phyloP scores from a whole-genome alignment of 805 yeast species.

The Hemisphaericaspora nanyangensis region DNA sequence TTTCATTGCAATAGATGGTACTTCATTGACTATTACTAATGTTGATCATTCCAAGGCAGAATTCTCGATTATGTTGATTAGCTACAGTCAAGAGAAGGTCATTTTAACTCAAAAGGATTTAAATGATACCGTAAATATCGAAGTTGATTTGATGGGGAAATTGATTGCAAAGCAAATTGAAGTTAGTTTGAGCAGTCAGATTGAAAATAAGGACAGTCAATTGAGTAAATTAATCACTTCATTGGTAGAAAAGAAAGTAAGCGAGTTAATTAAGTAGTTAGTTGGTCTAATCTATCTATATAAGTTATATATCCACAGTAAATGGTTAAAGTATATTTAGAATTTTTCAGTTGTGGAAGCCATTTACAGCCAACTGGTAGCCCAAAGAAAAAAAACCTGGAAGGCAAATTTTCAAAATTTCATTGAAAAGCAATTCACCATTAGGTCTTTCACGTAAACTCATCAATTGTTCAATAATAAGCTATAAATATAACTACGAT shows the following conservation, averaged over 20 bases:
- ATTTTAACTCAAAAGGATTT: slow-evolving; percentile 60
- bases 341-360: no score
- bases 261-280: slow-evolving; percentile 3
- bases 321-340: no score
- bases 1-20: slow-evolving; percentile 88
- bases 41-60: slow-evolving; percentile 57
- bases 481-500: slow-evolving; percentile 32
- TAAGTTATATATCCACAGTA: no score
- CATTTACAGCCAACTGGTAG: no score
- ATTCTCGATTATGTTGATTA: slow-evolving; percentile 87
- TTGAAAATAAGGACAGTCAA: slow-evolving; percentile 44
- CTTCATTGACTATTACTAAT: slow-evolving; percentile 80
- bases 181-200: slow-evolving; percentile 51
- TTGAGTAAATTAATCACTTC: slow-evolving; percentile 44
- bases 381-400: not conserved
- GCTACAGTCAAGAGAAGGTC: slow-evolving; percentile 83
- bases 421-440: not conserved
- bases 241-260: slow-evolving; percentile 30
- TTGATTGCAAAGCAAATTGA: slow-evolving; percentile 83
- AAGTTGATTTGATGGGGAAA: slow-evolving; percentile 93
- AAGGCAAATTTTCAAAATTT: not conserved
- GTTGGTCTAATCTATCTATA: no score
- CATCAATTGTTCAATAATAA: not conserved
- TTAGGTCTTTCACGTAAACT: not conserved
- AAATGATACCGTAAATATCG: slow-evolving; percentile 77